Conservation (phyloP, 495 filamentous ascomycete species). For the Aspergillus sclerotioniger region DNA sequence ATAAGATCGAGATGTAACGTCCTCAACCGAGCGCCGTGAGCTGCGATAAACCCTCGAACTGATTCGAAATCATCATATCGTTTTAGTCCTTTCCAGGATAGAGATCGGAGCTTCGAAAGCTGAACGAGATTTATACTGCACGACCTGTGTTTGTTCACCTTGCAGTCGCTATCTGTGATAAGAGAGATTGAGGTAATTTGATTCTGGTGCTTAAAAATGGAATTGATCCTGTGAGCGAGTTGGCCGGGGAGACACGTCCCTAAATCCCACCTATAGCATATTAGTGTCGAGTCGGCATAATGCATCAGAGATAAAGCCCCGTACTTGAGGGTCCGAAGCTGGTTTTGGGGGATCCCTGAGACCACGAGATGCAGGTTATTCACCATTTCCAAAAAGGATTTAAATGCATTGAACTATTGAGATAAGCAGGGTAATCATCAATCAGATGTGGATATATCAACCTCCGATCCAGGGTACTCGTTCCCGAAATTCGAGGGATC, state of each 20-base stretch:
- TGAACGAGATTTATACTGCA: not conserved
- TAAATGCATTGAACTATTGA: not conserved
- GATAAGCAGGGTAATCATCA: not conserved
- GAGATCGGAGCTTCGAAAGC: not conserved
- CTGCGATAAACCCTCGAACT: not conserved
- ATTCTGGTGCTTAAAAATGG: not conserved
- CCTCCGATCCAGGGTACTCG: not conserved
- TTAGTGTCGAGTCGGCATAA: not conserved
- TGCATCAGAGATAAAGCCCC: not conserved
- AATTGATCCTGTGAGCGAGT: not conserved
- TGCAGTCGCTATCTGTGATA: not conserved
- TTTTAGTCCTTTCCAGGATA: not conserved
- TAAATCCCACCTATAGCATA: not conserved
- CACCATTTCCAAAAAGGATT: not conserved
- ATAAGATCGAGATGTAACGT: not conserved
- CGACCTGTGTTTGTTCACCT: not conserved
- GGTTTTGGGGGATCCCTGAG: not conserved
- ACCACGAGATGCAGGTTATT: not conserved
- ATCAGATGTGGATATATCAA: not conserved
- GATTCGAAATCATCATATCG: not conserved
- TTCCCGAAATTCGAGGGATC: not conserved
- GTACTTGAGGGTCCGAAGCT: not conserved
- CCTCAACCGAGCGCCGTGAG: not conserved
- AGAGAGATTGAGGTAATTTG: not conserved
- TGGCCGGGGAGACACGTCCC: not conserved